Base-by-base conservation (phyloP, 1,284 basidiomycete genomes). In the Coniferiporia weirii region DNA sequence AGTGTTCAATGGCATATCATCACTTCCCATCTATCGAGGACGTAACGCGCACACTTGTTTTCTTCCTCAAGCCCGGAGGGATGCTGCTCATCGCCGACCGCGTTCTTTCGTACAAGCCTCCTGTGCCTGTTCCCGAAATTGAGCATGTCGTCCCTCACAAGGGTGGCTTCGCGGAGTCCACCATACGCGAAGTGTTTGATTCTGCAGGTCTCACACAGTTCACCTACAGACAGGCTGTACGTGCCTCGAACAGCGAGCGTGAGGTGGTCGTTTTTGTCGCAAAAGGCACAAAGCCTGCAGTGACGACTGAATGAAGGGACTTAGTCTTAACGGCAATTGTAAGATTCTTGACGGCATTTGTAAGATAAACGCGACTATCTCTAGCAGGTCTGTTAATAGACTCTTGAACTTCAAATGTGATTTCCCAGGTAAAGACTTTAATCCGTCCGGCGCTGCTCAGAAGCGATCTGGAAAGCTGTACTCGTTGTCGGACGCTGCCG, bases 1-100 rank as follows among this genome's bases (percentile, higher is more conserved):
- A 90, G 87, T 91, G 87, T 66, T 74, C 79, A 5, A 75, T 79
- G 58, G 75, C 87, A 0, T 91, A 86, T 65, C 87, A 91, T 65
- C 89, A 91, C 66, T 77, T 90, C 63, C 62, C 72, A 1, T 76
- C 77, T 35, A 76, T 85, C 60, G 69, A 72, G 3, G 73, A 72
- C 4, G 77, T 76, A 22, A 88, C 85, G 3, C 71, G 70, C n/a
- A 71, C 69, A 0, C 78, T 91, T 13, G 72, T 73, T 1, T 73
- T 70, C 22, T 82, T 82, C 66, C 72, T 90, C 57, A 84, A 83
- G 61, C 83, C 85, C 0, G 78, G 80, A 1, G 88, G 85, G 2
- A 71, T 70, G 5, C 74, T 91, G 0, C 69, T 89, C 46, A 79
- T 91, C 4, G 71, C 76, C 5, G 87, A 89, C 65, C 69, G 84